phyloP scores from a whole-genome alignment of 768 basidiomycete genomes.

The Suillus weaverae region DNA sequence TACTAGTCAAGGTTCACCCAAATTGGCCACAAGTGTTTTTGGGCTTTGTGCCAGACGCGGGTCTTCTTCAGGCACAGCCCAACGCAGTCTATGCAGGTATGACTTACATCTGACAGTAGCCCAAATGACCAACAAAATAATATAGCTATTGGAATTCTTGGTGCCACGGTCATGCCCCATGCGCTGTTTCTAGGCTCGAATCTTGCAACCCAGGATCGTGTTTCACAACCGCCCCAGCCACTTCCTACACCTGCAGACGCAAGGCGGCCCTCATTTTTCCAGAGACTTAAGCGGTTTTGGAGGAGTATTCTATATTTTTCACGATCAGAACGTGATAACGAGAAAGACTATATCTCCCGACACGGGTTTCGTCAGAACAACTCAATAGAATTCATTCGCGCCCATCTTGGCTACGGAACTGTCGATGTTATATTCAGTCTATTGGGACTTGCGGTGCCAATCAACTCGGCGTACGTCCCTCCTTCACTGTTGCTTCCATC shows the following conservation, averaged over 20 bases:
- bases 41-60: slow-evolving; percentile 37
- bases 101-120: neutral
- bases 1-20: slow-evolving; percentile 42
- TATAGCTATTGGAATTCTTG: slow-evolving; percentile 40
- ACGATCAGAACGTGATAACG: slow-evolving; percentile 7
- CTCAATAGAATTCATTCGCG: slow-evolving; percentile 33
- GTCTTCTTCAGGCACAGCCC: slow-evolving; percentile 39
- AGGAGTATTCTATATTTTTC: slow-evolving; percentile 11
- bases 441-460: slow-evolving; percentile 46
- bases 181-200: slow-evolving; percentile 54
- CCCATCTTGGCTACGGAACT: slow-evolving; percentile 44
- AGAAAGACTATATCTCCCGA: slow-evolving; percentile 10
- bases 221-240: slow-evolving; percentile 22
- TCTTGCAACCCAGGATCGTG: slow-evolving; percentile 49
- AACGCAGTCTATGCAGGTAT: slow-evolving; percentile 35
- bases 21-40: slow-evolving; percentile 43
- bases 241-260: slow-evolving; percentile 12
- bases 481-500: neutral
- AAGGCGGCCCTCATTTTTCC: neutral
- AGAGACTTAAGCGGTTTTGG: slow-evolving; percentile 4
- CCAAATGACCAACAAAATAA: slow-evolving; percentile 19
- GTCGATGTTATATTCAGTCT: slow-evolving; percentile 47
- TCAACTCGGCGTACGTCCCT: slow-evolving; percentile 40
- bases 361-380: slow-evolving; percentile 32
- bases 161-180: slow-evolving; percentile 63